Percentiles rank a stretch among this genome's conserved stretches.
phyloP scores from a whole-genome alignment of 768 basidiomycete genomes.

The Mrakia blollopis region DNA sequence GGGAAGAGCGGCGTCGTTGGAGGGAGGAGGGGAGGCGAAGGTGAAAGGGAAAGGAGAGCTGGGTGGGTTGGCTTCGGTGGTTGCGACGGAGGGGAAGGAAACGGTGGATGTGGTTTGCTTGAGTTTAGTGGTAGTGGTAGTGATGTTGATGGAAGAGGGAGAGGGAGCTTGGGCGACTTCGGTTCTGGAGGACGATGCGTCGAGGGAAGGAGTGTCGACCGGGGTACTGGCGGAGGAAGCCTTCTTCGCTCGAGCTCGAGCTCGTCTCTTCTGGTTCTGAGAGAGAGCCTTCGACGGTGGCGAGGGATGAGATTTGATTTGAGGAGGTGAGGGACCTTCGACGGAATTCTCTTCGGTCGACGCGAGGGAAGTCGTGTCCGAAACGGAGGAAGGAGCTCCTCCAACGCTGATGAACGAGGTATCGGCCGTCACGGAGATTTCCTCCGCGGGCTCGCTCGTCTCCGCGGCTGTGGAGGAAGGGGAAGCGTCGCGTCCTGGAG shows the following conservation, averaged over 20 bases:
- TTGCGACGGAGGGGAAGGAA: not conserved
- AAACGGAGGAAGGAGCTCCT: too few species aligned
- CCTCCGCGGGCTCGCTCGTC: too few species aligned
- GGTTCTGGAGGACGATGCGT: not conserved
- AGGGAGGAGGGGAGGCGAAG: not conserved
- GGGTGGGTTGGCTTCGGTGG: not conserved
- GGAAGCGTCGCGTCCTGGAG: too few species aligned
- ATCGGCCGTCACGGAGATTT: too few species aligned
- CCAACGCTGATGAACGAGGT: too few species aligned
- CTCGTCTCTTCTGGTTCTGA: not conserved
- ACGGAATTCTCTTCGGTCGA: not conserved
- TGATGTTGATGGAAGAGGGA: not conserved
- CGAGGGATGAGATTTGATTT: not conserved
- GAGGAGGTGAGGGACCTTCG: not conserved
- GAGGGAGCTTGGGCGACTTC: not conserved
- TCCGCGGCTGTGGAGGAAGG: too few species aligned
- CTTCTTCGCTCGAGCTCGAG: conserved; percentile 2
- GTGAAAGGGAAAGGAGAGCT: not conserved
- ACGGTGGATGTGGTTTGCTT: not conserved
- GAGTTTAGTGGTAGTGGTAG: not conserved
- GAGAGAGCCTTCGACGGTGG: not conserved
- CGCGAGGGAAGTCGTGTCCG: not conserved
- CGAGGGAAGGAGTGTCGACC: not conserved
- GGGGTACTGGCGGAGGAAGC: not conserved
- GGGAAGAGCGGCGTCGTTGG: not conserved